Conservation (phyloP, 352 stramenopile genomes). For the Phytophthora constricta region DNA sequence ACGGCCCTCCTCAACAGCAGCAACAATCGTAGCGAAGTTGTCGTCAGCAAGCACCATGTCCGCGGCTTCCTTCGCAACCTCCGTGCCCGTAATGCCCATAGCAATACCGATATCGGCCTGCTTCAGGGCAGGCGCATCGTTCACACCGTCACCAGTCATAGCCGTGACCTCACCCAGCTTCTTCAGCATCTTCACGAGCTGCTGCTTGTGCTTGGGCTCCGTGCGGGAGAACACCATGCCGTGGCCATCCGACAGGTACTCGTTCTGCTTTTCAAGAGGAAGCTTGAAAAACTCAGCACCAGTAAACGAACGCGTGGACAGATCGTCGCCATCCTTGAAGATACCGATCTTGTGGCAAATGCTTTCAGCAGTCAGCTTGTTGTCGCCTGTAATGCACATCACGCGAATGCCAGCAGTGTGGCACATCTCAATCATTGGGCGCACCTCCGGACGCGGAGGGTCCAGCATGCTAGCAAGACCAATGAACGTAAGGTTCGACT, state of each 20-base stretch:
- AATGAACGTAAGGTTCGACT: constrained; percentile 97
- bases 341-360: constrained; percentile 98
- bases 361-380: constrained; percentile 97
- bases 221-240: constrained; percentile 97
- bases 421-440: constrained; percentile 95
- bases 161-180: constrained; percentile 93
- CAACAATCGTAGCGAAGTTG: constrained; percentile 99
- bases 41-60: constrained; percentile 99
- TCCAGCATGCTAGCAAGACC: constrained; percentile 99
- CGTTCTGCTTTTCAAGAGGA: constrained; percentile 90
- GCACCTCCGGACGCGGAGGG: constrained; percentile 96
- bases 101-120: constrained; percentile 98
- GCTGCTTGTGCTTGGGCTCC: constrained; percentile 98
- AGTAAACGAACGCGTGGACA: constrained; percentile 94
- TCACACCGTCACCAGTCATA: constrained; percentile 99
- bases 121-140: constrained; percentile 98
- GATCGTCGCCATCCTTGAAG: constrained; percentile 84
- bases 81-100: constrained; percentile 98
- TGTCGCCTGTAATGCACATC: constrained; percentile 99
- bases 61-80: constrained; percentile 97
- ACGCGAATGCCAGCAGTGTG: constrained; percentile 97
- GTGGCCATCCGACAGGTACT: constrained; percentile 89
- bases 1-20: constrained; percentile 85
- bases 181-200: constrained; percentile 96
- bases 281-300: constrained; percentile 97